These are phyloP conservation scores for Solanum megistacrolobum DNA, from an alignment of 257 asterid species.

Conservation along the genomic window DNA sequence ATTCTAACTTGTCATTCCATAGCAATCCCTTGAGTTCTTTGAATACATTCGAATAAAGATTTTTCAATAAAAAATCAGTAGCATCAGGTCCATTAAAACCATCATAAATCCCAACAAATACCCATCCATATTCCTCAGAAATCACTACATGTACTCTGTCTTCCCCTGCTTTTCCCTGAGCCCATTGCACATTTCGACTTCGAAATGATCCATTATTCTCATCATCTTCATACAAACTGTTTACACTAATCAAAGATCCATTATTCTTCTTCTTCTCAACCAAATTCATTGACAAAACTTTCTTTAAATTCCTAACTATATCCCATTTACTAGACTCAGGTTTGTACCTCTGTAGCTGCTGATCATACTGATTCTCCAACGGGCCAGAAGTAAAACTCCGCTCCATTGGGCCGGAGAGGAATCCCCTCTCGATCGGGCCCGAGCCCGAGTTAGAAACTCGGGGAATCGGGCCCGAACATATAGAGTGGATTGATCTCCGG, in stretches of 20 bases:
- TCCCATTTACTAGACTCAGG: slow-evolving; percentile 67
- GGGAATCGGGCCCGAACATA: slow-evolving; percentile 59
- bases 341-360: slow-evolving; percentile 54
- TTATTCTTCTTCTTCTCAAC: slow-evolving; percentile 7
- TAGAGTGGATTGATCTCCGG: slow-evolving; percentile 19
- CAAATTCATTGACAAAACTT: slow-evolving; percentile 23
- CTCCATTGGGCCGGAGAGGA: slow-evolving; percentile 91
- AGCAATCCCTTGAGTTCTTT: slow-evolving; percentile 74
- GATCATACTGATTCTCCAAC: slow-evolving; percentile 65
- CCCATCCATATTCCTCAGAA: slow-evolving; percentile 85
- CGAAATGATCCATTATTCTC: slow-evolving; percentile 51
- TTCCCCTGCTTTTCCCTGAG: slow-evolving; percentile 95
- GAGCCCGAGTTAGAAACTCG: slow-evolving; percentile 34
- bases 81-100: slow-evolving; percentile 98
- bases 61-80: slow-evolving; percentile 62
- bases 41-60: slow-evolving; percentile 59
- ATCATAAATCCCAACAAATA: slow-evolving; percentile 86
- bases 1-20: slow-evolving; percentile 58
- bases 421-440: slow-evolving; percentile 73
- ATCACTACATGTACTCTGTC: slow-evolving; percentile 80
- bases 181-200: slow-evolving; percentile 89
- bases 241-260: slow-evolving; percentile 8
- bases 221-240: slow-evolving; percentile 57
- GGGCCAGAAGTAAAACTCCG: slow-evolving; percentile 80
- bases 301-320: slow-evolving; percentile 42